Evolutionary conservation across 345 rosid genomes (phyloP), one percentile per base, ranked within the genome.

Genomic region (Eutrema yunnanense): DNA sequence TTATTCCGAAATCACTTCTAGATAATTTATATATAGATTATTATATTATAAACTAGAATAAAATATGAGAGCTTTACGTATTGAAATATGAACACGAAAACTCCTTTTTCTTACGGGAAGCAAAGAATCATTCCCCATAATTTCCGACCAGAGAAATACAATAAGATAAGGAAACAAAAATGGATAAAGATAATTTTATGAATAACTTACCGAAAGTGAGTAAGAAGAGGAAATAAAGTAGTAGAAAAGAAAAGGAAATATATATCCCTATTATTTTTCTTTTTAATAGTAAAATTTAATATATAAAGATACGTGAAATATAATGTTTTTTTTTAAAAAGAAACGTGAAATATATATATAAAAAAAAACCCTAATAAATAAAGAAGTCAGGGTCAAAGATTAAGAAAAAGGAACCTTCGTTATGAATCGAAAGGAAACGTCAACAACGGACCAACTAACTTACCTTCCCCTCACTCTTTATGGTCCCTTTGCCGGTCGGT

Each of bases 391-490:
- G 12, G 80, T 63, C 72, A 70, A 70, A 76, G 80, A 76, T 11
- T 5, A 75, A 44, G 79, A 75, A 61, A 68, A 64, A 68, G 46
- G 71, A 64, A 76, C 7, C 61, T 69, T 76, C 75, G 66, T 70
- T 6, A 62, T 48, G 75, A 62, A 32, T 73, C 30, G 70, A 53
- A 49, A 57, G 53, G 60, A 67, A 54, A 69, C 74, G 75, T 76
- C 71, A 70, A 49, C 75, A 49, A 76, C 80, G 71, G 71, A 70
- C 80, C 72, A 76, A 76, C 80, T 56, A 69, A 76, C 80, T 70
- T 76, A 70, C 75, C 79, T 76, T 69, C 79, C 79, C 34, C 26
- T 34, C 61, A 22, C 70, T 6, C 74, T 69, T 44, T 48, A 59
- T 59, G 54, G 62, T 67, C 54, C 36, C 30, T 40, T 73, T 50